phyloP scores from a whole-genome alignment of 2,329 filamentous ascomycete species.

The Sporothrix brasiliensis region DNA sequence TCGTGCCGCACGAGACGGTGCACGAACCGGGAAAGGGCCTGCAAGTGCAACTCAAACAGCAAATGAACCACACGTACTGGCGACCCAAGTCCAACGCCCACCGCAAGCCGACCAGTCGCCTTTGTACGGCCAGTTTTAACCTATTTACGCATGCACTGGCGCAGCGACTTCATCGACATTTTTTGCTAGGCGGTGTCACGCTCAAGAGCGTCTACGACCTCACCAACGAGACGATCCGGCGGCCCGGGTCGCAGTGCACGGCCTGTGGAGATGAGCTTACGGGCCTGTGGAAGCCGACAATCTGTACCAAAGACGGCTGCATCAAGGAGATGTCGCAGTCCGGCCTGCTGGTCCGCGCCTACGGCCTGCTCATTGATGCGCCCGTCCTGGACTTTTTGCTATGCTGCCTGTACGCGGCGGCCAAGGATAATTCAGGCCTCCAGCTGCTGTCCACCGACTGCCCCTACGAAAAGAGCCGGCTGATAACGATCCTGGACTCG shows the following conservation, averaged over 20 bases:
- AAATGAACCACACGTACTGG: conserved; percentile 27
- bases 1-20: conserved; percentile 33
- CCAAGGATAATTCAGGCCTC: conserved; percentile 29
- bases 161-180: conserved; percentile 34
- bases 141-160: conserved; percentile 37
- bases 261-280: conserved; percentile 31
- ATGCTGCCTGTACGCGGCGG: conserved; percentile 35
- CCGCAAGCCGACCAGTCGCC: conserved; percentile 21
- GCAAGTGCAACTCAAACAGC: conserved; percentile 27
- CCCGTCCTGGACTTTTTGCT: conserved; percentile 38
- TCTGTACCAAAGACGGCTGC: conserved; percentile 34
- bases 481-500: conserved; percentile 35
- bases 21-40: conserved; percentile 17
- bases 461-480: conserved; percentile 31
- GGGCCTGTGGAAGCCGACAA: conserved; percentile 35
- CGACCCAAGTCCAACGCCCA: background rate
- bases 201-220: conserved; percentile 32
- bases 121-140: conserved; percentile 36
- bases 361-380: conserved; percentile 36
- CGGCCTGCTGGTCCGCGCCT: conserved; percentile 34
- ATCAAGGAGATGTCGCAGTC: conserved; percentile 29
- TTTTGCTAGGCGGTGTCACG: conserved; percentile 13
- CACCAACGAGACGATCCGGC: conserved; percentile 32
- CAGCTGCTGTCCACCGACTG: conserved; percentile 34
- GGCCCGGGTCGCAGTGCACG: conserved; percentile 35